Base-by-base conservation (phyloP, 352 stramenopile species). In the Globisporangium emineosum region DNA sequence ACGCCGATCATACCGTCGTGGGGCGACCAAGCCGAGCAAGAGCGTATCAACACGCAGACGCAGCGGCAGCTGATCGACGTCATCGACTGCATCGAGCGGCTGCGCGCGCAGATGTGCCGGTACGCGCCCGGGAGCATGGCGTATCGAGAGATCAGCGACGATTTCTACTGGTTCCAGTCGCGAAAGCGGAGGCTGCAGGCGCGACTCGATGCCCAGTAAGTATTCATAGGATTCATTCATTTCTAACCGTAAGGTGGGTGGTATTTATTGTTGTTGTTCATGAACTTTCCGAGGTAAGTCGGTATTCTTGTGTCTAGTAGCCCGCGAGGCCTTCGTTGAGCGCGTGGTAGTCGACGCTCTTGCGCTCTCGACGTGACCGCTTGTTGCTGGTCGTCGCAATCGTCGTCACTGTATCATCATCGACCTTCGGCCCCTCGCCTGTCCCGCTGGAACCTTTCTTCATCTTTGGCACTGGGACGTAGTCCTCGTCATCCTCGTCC, bases 241-340 rank as follows among this genome's bases (percentile, higher is more conserved):
- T 43, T 7, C n/a, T n/a, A n/a, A n/a, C n/a, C n/a, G 12, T 15
- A 43, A n/a, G 13, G n/a, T 51, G 4, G 5, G 8, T 45, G 25
- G 23, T 43, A 23, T 6, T 27, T 35, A 33, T 54, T 51, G 15
- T 2, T 47, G 35, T 42, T 21, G 19, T 54, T n/a, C 21, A n/a
- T 5, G 19, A 5, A 23, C 49, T 47, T 30, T 3, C 7, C 5
- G 29, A 8, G 21, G 19, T 23, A 27, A 7, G 25, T 54, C n/a
- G 12, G 12, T 25, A 6, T 49, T 10, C 15, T 27, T 50, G 33
- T 51, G 33, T n/a, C 12, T 19, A 75, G 35, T 57, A 67, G 29
- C 58, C 52, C 27, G 59, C 3, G 42, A 86, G 43, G 15, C 78
- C 83, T 75, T 91, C 83, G 49, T 91, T 71, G 66, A 92, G 77